Conservation (phyloP, 1,284 basidiomycete genomes). For the Pulveroboletus sp. region DNA sequence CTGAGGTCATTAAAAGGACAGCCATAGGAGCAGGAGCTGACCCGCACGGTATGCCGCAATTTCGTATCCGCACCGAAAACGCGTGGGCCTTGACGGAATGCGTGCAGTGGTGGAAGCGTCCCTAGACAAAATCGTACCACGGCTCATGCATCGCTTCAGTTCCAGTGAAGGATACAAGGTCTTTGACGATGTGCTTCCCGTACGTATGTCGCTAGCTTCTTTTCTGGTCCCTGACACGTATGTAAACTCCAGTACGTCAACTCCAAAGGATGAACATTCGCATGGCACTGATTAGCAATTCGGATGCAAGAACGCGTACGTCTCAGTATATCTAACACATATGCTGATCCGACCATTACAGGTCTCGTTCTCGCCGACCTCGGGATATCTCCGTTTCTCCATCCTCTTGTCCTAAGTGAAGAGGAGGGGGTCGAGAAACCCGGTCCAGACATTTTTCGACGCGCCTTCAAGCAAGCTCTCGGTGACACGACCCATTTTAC, state of each 20-base stretch:
- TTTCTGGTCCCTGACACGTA: conserved; percentile 10
- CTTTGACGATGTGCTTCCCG: conserved; percentile 62
- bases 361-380: conserved; percentile 61
- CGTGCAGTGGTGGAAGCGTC: conserved; percentile 52
- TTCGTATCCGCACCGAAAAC: conserved; percentile 26
- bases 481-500: conserved; percentile 34
- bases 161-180: conserved; percentile 68
- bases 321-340: conserved; percentile 8
- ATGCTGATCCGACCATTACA: conserved; percentile 26
- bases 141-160: conserved; percentile 64
- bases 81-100: conserved; percentile 15
- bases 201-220: conserved; percentile 46
- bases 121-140: conserved; percentile 53
- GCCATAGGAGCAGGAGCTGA: conserved; percentile 72
- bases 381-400: conserved; percentile 47
- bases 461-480: conserved; percentile 38
- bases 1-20: conserved; percentile 67
- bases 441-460: conserved; percentile 54
- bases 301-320: conserved; percentile 68
- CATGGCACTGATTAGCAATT: conserved; percentile 69
- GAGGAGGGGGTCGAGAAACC: conserved; percentile 71
- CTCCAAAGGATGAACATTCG: conserved; percentile 48
- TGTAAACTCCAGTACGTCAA: conserved; percentile 43
- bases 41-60: conserved; percentile 43
- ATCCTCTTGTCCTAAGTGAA: conserved; percentile 63